phyloP scores from a whole-genome alignment of 768 basidiomycete species.

The Neoboletus brunneissimus region DNA sequence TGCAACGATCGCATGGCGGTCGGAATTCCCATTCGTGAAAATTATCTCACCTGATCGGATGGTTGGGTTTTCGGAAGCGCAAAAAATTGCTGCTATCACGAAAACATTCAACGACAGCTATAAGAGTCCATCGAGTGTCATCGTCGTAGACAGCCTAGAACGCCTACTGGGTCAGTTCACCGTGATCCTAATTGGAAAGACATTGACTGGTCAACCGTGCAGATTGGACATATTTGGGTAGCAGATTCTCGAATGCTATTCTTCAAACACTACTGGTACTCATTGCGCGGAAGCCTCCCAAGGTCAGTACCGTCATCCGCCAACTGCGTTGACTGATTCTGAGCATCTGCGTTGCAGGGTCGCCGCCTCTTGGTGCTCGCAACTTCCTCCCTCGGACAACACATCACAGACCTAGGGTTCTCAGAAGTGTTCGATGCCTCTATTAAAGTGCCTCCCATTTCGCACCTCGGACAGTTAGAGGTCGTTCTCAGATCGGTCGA shows the following conservation, averaged over 20 bases:
- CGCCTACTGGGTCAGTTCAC: slow-evolving; percentile 72
- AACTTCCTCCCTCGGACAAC: slow-evolving; percentile 84
- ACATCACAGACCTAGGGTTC: slow-evolving; percentile 85
- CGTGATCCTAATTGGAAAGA: background rate
- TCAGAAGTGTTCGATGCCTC: slow-evolving; percentile 88
- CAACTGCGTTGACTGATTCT: background rate
- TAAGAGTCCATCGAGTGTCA: slow-evolving; percentile 94
- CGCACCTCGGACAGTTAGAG: slow-evolving; percentile 67
- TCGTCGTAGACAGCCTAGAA: slow-evolving; percentile 94
- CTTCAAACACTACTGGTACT: slow-evolving; percentile 88
- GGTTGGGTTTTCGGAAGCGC: slow-evolving; percentile 92
- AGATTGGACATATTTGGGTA: slow-evolving; percentile 98
- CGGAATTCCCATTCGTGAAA: slow-evolving; percentile 98
- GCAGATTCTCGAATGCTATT: slow-evolving; percentile 93
- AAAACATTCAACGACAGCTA: slow-evolving; percentile 95
- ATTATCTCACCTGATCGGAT: slow-evolving; percentile 93
- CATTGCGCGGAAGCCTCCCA: slow-evolving; percentile 86
- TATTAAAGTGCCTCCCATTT: slow-evolving; percentile 79
- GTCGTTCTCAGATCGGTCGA: slow-evolving; percentile 74
- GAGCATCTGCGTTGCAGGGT: slow-evolving; percentile 48
- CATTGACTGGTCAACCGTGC: slow-evolving; percentile 4
- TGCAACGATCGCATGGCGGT: slow-evolving; percentile 89
- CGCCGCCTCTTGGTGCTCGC: slow-evolving; percentile 90
- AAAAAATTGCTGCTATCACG: slow-evolving; percentile 87
- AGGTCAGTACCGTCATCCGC: slow-evolving; percentile 48